Base-by-base conservation (phyloP, 495 filamentous ascomycete genomes). In the Penicillium coprophilum region DNA sequence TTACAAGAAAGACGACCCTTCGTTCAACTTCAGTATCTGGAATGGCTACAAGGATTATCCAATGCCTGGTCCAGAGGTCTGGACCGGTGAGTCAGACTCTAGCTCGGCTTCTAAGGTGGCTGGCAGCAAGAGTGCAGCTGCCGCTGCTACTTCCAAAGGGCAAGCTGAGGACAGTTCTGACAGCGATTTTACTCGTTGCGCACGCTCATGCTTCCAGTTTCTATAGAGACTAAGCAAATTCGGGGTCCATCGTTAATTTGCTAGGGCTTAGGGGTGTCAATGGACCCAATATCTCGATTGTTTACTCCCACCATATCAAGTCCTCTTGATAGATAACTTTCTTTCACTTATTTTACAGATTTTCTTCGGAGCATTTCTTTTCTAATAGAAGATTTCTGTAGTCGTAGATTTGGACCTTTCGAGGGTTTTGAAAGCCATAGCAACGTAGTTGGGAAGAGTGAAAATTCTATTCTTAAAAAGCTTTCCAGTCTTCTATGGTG, bases 1-100 rank as follows among this genome's bases (percentile, higher is more conserved):
- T 20, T 82, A 82, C 62, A 75, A 53, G 32, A 34, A 34, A 6
- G 32, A 34, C 0, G 32, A 34, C 13, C 32, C 32, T 34, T 34
- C 32, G 13, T 34, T 34, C 13, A 34, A 34, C 12, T 34, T 34
- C 32, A 34, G 32, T 34, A 34, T 34, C 32, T 34, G 6, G 4
- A 34, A 34, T 15, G 32, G 32, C 32, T 34, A 34, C 32, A 34
- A 34, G 13, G 32, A 34, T 15, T 34, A 34, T 5, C 32, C 32
- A 15, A 34, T 34, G 32, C 32, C 32, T 34, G 32, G 32, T 15
- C 32, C 32, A 5, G 32, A 34, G 6, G 13, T 34, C 32, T 34
- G 32, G 32, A 6, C 12, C 5, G 32, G 32, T 2, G 13, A 6
- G 13, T 15, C 32, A 2, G 32, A 4, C 4, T 34, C 32, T 34